Evolutionary conservation across 192 early-diverging fungal genomes (phyloP).

Genomic region (Rhizophagus clarus): DNA sequence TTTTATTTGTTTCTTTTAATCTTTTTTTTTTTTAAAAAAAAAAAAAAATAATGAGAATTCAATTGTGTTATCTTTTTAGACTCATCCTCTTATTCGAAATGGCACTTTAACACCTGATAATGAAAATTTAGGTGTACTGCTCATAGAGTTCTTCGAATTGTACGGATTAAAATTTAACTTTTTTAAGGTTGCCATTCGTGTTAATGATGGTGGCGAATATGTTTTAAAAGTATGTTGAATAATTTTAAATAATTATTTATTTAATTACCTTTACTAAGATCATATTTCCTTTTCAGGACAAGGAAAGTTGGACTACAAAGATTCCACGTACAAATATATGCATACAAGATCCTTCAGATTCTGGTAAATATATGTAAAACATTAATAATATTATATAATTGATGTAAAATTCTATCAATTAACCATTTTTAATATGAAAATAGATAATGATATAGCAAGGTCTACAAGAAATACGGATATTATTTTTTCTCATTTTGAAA

Average conservation of each 20-base stretch:
- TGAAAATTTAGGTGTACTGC: conserved; percentile 83
- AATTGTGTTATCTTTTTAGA: conserved; percentile 40
- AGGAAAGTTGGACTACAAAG: background rate
- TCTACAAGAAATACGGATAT: background rate
- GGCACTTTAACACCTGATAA: conserved; percentile 56
- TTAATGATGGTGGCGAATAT: conserved; percentile 59
- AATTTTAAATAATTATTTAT: background rate
- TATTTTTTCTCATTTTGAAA: background rate
- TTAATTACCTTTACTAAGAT: background rate
- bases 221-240: conserved; percentile 36
- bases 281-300: background rate
- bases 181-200: conserved; percentile 62
- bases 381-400: background rate
- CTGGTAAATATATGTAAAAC: background rate
- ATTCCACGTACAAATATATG: conserved; percentile 5
- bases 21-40: conserved; percentile 1
- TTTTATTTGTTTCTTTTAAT: background rate
- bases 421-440: background rate
- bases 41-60: no score
- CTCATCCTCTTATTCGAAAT: conserved; percentile 77
- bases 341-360: conserved; percentile 15
- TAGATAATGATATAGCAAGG: conserved; percentile 11
- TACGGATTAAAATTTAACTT: conserved; percentile 85
- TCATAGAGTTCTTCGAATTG: conserved; percentile 92
- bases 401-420: background rate